Evolutionary conservation across 1,284 basidiomycete species (phyloP).

Genomic region (Tausonia pullulans): DNA sequence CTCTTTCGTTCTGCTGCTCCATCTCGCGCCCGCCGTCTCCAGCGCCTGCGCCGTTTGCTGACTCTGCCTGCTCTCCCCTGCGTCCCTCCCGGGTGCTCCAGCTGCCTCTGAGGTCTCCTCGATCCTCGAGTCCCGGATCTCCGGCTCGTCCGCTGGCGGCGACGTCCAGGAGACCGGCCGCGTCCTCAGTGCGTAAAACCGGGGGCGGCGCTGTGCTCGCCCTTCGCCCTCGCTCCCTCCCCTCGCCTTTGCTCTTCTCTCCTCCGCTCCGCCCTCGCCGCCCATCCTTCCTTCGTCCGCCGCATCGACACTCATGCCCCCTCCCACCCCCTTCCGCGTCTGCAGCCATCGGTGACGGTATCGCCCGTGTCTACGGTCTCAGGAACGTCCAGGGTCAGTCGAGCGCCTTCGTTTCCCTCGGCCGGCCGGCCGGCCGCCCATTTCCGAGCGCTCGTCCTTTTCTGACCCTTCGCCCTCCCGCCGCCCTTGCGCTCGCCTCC

Average conservation of each 20-base stretch:
- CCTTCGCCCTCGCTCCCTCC: not conserved
- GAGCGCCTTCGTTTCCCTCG: not conserved
- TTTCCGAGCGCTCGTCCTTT: not conserved
- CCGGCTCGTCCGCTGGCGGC: slow-evolving; percentile 75
- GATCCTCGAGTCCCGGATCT: slow-evolving; percentile 96
- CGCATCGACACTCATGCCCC: not conserved
- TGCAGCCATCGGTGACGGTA: slow-evolving; percentile 97
- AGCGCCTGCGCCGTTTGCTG: slow-evolving; percentile 5
- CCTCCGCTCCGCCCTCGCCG: not conserved
- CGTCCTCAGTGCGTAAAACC: slow-evolving; percentile 67
- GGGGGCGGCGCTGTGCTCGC: too few species aligned
- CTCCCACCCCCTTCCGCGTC: not conserved
- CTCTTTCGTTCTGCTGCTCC: not conserved
- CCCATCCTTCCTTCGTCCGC: not conserved
- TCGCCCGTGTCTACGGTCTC: slow-evolving; percentile 90
- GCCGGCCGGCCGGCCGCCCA: not conserved
- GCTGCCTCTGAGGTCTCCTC: slow-evolving; percentile 98
- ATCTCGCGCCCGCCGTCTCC: not conserved
- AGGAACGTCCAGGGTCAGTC: slow-evolving; percentile 70
- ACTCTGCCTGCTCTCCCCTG: not conserved
- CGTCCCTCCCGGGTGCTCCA: slow-evolving; percentile 30
- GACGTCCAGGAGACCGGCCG: slow-evolving; percentile 99
- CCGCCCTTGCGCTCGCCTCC: slow-evolving; percentile 1
- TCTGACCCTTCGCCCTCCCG: not conserved
- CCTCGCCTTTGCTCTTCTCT: not conserved